These are phyloP conservation scores for Tuber indicum DNA, from an alignment of 495 filamentous ascomycete species.

Conservation along the genomic window DNA sequence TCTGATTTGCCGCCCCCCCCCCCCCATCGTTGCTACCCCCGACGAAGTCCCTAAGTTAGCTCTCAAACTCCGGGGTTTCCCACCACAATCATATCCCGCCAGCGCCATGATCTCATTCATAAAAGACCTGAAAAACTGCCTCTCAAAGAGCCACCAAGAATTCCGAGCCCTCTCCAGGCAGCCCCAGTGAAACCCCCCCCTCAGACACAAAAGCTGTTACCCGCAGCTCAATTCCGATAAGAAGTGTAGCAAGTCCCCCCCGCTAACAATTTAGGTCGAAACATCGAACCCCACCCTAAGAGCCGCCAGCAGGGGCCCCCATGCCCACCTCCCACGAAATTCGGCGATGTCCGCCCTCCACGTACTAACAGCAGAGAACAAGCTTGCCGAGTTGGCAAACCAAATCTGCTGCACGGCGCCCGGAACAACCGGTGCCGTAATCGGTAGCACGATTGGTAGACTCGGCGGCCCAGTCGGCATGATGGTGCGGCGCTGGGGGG, in stretches of 20 bases:
- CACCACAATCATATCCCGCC: background rate
- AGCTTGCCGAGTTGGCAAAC: background rate
- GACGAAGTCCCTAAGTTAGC: background rate
- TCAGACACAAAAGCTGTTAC: no score
- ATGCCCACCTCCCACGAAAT: background rate
- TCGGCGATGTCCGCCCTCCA: background rate
- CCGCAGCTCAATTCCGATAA: no score
- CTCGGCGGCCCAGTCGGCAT: background rate
- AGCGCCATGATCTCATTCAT: background rate
- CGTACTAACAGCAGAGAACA: background rate
- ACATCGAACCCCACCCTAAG: background rate
- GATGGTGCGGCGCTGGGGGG: background rate
- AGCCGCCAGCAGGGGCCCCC: background rate
- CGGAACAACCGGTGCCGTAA: background rate
- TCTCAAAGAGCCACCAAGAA: no score
- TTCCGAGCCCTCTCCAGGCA: background rate
- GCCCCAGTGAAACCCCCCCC: no score
- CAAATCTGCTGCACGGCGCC: background rate
- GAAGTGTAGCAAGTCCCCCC: no score
- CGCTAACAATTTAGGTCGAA: no score
- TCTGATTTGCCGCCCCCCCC: no score
- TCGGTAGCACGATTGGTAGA: background rate
- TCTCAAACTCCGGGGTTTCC: background rate
- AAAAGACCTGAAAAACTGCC: no score
- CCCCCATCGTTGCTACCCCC: background rate